Conservation (phyloP, 345 rosid species). For the Gossypium raimondii region DNA sequence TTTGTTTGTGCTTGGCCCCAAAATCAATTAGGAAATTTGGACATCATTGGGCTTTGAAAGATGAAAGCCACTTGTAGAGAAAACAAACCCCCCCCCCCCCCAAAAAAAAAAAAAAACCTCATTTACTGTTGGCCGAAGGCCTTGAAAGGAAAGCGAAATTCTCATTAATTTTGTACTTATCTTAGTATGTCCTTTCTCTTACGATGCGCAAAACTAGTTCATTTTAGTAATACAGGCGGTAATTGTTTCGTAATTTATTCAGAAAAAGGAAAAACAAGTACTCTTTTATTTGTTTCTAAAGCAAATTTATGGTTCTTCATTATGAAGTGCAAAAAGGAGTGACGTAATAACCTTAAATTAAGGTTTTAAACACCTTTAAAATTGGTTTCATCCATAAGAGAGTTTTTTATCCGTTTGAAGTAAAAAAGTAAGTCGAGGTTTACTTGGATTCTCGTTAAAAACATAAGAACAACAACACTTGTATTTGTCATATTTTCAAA, state of each 20-base stretch:
- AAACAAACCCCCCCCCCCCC: not conserved
- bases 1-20: slow-evolving; percentile 25
- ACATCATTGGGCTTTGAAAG: slow-evolving; percentile 29
- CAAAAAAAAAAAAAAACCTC: not conserved
- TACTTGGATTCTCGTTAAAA: too few relatives aligned
- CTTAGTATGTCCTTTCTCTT: not conserved
- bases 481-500: too few relatives aligned
- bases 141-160: slow-evolving; percentile 16
- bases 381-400: too few relatives aligned
- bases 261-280: not conserved
- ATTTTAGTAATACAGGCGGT: not conserved
- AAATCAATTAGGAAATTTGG: slow-evolving; percentile 20
- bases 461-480: too few relatives aligned
- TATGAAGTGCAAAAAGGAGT: too few relatives aligned
- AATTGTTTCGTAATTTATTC: not conserved
- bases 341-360: too few relatives aligned
- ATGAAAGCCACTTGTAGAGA: slow-evolving; percentile 40
- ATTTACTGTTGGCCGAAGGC: slow-evolving; percentile 40
- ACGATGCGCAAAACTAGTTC: too few relatives aligned
- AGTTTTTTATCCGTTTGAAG: too few relatives aligned
- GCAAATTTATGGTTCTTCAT: too few relatives aligned
- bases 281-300: too few relatives aligned
- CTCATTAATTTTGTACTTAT: not conserved
- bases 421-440: too few relatives aligned
- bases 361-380: too few relatives aligned